Conservation (phyloP, 2,329 filamentous ascomycete species). For the Phialocephala sp. region DNA sequence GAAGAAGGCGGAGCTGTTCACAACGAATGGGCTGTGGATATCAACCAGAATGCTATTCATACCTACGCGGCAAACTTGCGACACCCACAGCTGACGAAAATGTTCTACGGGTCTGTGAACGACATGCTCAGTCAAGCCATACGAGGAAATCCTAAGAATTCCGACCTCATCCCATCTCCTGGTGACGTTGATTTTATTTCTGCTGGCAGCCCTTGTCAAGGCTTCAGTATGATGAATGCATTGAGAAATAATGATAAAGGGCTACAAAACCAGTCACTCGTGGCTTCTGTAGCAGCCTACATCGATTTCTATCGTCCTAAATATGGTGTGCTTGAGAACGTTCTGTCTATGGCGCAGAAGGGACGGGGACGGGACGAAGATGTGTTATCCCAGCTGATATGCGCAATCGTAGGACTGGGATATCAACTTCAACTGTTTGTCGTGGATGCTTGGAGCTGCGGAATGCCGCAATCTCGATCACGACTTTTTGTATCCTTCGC, state of each 20-base stretch:
- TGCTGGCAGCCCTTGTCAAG: slow-evolving; percentile 79
- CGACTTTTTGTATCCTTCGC: slow-evolving; percentile 75
- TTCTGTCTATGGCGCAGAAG: slow-evolving; percentile 64
- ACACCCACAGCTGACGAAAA: slow-evolving; percentile 48
- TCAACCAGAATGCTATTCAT: slow-evolving; percentile 66
- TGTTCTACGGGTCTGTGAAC: slow-evolving; percentile 76
- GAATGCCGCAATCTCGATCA: slow-evolving; percentile 67
- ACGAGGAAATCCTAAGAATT: slow-evolving; percentile 49
- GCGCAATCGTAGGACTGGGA: slow-evolving; percentile 74
- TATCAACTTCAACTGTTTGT: slow-evolving; percentile 75
- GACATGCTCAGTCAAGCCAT: slow-evolving; percentile 65
- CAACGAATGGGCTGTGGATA: slow-evolving; percentile 73
- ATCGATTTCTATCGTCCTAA: slow-evolving; percentile 76
- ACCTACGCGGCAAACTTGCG: slow-evolving; percentile 73
- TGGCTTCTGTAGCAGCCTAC: slow-evolving; percentile 76
- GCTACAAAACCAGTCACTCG: slow-evolving; percentile 74
- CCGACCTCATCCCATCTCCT: slow-evolving; percentile 56
- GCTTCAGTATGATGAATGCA: slow-evolving; percentile 70
- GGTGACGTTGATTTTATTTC: slow-evolving; percentile 72
- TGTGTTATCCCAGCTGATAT: slow-evolving; percentile 75
- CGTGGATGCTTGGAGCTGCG: slow-evolving; percentile 72
- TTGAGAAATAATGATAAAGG: slow-evolving; percentile 61
- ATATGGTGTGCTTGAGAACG: slow-evolving; percentile 82
- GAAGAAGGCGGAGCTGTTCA: slow-evolving; percentile 72
- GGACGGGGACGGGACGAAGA: slow-evolving; percentile 58